phyloP scores from a whole-genome alignment of 1,284 basidiomycete species.

The Apiotrichum veenhuisii region DNA sequence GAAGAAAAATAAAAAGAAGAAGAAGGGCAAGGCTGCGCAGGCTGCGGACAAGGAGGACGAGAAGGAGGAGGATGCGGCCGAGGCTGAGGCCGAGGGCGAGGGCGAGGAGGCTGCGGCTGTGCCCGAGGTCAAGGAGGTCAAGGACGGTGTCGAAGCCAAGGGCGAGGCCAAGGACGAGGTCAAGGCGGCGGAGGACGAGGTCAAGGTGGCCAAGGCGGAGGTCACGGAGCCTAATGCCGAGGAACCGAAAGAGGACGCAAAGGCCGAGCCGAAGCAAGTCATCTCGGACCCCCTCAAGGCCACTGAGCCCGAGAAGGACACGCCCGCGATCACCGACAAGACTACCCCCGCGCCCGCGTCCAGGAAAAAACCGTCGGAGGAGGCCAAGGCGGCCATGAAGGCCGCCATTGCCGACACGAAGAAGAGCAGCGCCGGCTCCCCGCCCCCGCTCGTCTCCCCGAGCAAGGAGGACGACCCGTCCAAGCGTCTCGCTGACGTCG shows the following conservation, averaged over 20 bases:
- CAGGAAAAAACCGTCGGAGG: neutral
- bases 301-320: neutral
- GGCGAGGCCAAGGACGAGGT: neutral
- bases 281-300: neutral
- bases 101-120: neutral
- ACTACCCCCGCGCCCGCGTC: neutral
- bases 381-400: neutral
- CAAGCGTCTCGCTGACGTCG: conserved; percentile 24
- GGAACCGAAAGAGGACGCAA: neutral
- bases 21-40: conserved; percentile 11
- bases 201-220: neutral
- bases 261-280: conserved; percentile 1
- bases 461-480: conserved; percentile 9
- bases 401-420: neutral
- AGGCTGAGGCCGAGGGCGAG: neutral
- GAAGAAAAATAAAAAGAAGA: conserved; percentile 8
- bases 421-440: neutral
- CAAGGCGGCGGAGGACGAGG: neutral
- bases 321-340: neutral
- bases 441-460: conserved; percentile 3
- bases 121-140: neutral
- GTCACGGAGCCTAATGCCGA: neutral
- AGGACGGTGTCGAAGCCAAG: neutral
- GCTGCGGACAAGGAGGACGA: neutral
- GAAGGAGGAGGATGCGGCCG: neutral